Evolutionary conservation across 257 asterid genomes (phyloP).

Genomic region (Petrea volubilis): DNA sequence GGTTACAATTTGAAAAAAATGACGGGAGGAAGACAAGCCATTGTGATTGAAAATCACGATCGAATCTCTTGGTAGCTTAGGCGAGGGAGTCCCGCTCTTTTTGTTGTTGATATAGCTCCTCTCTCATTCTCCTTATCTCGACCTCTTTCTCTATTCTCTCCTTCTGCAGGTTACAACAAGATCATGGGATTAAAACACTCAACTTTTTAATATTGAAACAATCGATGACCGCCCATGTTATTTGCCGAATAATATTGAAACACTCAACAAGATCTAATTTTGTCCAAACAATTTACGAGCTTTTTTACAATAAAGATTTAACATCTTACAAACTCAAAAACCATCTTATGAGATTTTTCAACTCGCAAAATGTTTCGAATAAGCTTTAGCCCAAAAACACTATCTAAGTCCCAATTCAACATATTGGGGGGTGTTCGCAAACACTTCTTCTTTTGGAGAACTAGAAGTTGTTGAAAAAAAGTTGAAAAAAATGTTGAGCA

Average conservation of each 20-base stretch:
- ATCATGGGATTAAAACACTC: not conserved
- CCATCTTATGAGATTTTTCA: no score
- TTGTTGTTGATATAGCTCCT: slow-evolving; percentile 58
- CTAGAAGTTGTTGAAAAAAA: no score
- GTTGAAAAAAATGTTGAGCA: no score
- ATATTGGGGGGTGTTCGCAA: no score
- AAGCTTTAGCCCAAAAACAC: not conserved
- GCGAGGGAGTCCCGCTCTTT: slow-evolving; percentile 56
- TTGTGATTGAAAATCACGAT: not conserved
- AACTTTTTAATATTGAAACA: not conserved
- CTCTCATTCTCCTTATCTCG: slow-evolving; percentile 63
- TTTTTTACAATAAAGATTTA: no score
- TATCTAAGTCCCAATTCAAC: slow-evolving; percentile 9
- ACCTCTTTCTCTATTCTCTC: slow-evolving; percentile 68
- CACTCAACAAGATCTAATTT: no score
- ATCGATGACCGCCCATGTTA: not conserved
- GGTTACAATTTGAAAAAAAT: slow-evolving; percentile 12
- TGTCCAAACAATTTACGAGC: no score
- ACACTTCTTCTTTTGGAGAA: no score
- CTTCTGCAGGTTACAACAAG: slow-evolving; percentile 44
- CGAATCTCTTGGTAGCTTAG: slow-evolving; percentile 33
- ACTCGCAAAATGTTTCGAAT: no score
- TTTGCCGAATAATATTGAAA: not conserved
- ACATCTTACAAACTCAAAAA: no score
- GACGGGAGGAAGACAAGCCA: slow-evolving; percentile 20